Evolutionary conservation across 352 stramenopile species (phyloP).

Genomic region (Achlya hypogyna): DNA sequence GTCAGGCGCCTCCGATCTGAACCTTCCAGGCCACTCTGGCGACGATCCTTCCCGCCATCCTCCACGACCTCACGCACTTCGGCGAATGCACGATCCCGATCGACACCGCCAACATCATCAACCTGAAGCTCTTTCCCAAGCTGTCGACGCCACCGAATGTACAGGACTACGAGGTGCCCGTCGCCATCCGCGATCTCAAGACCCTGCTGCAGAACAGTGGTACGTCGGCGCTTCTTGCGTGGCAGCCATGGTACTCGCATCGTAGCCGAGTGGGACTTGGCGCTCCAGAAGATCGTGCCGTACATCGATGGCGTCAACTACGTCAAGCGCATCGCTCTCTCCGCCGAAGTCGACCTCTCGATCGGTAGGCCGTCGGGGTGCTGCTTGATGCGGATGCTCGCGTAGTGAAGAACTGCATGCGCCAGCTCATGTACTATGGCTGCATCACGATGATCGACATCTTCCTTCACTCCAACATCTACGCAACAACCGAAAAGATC

Average conservation of each 20-base stretch:
- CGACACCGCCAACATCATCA: slow-evolving; percentile 77
- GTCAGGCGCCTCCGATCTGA: neutral
- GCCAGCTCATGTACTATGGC: slow-evolving; percentile 81
- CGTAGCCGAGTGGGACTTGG: slow-evolving; percentile 78
- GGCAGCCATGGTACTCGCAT: neutral
- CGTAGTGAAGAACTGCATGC: slow-evolving; percentile 74
- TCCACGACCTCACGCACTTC: slow-evolving; percentile 56
- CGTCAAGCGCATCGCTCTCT: slow-evolving; percentile 82
- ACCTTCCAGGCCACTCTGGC: slow-evolving; percentile 41
- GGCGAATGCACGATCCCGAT: slow-evolving; percentile 78
- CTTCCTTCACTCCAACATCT: slow-evolving; percentile 87
- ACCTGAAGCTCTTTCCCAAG: slow-evolving; percentile 77
- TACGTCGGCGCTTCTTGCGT: slow-evolving; percentile 18
- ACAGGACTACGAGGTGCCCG: slow-evolving; percentile 79
- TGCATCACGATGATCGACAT: slow-evolving; percentile 87
- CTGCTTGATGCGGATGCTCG: neutral
- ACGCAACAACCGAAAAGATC: slow-evolving; percentile 62
- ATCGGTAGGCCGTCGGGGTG: slow-evolving; percentile 28
- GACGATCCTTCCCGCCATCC: slow-evolving; percentile 61
- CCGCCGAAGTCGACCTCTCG: slow-evolving; percentile 78
- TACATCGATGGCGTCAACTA: slow-evolving; percentile 88
- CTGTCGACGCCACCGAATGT: slow-evolving; percentile 58
- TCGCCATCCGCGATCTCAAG: slow-evolving; percentile 63
- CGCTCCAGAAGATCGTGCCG: slow-evolving; percentile 81
- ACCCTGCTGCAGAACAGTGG: slow-evolving; percentile 66